phyloP scores from a whole-genome alignment of 192 early-diverging fungal species.

The Rhizophagus prolifer region DNA sequence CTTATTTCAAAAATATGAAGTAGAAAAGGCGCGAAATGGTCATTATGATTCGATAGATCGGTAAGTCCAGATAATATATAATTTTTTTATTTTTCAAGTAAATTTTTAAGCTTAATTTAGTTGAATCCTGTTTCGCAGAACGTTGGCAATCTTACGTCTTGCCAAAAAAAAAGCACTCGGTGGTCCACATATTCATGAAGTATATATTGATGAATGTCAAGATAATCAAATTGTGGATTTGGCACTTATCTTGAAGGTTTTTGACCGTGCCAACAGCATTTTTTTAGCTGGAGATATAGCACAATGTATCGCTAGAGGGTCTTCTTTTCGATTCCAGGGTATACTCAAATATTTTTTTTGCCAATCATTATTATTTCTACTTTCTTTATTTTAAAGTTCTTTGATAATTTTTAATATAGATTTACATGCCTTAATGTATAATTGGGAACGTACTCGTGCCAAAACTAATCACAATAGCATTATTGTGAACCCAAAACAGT shows the following conservation, averaged over 20 bases:
- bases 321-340: constrained; percentile 26
- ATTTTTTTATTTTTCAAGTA: not conserved
- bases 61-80: not conserved
- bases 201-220: constrained; percentile 29
- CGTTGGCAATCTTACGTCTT: constrained; percentile 15
- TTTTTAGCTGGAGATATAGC: constrained; percentile 27
- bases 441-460: constrained; percentile 10
- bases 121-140: constrained; percentile 6
- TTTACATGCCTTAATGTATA: not conserved
- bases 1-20: constrained; percentile 22
- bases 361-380: not conserved
- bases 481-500: not conserved
- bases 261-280: constrained; percentile 7
- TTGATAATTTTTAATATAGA: constrained; percentile 9
- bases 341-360: not conserved
- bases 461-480: not conserved
- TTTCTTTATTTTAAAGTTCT: not conserved
- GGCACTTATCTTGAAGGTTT: constrained; percentile 13
- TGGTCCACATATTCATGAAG: constrained; percentile 20
- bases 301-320: constrained; percentile 20
- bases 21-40: not conserved
- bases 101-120: not conserved
- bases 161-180: constrained; percentile 10
- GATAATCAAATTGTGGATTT: constrained; percentile 26
- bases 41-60: constrained; percentile 12